Conservation (phyloP, 139 green algal species). For the Pseudopediastrum boryanum region DNA sequence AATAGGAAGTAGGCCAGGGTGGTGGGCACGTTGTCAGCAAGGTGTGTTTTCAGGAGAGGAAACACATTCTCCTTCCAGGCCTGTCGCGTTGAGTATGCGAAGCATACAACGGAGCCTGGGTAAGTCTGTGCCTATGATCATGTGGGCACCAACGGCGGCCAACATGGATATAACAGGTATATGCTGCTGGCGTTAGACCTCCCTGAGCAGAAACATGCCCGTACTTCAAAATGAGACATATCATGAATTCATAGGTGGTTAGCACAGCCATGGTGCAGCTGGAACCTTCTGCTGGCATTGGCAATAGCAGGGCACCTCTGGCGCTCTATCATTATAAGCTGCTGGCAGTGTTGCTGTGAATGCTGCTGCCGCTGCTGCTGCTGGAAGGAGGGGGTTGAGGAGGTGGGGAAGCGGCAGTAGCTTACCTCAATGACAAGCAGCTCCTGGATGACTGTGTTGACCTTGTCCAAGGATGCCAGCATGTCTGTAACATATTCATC, state of each 20-base stretch:
- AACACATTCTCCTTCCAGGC: constrained; percentile 79
- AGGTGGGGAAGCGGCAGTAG: too few relatives aligned
- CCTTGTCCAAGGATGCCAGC: constrained; percentile 75
- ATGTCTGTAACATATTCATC: constrained; percentile 90
- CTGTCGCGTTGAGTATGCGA: constrained; percentile 42
- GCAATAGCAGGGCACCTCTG: background rate
- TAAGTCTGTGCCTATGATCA: background rate
- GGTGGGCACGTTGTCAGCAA: constrained; percentile 62
- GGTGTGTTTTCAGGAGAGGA: constrained; percentile 66
- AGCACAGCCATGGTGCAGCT: too few relatives aligned
- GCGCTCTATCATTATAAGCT: background rate
- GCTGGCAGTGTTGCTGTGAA: background rate
- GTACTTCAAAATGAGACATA: background rate
- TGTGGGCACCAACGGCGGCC: background rate
- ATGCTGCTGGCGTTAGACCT: background rate
- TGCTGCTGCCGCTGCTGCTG: too few relatives aligned
- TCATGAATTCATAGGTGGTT: too few relatives aligned
- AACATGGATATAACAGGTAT: background rate
- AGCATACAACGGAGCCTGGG: background rate
- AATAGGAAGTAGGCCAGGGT: constrained; percentile 71
- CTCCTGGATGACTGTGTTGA: constrained; percentile 43
- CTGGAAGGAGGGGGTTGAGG: too few relatives aligned
- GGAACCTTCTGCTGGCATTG: background rate
- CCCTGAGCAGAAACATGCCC: background rate
- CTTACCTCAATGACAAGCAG: constrained; percentile 41